These are phyloP conservation scores for Zalerion maritima DNA, from an alignment of 495 filamentous ascomycete genomes.

Conservation along the genomic window DNA sequence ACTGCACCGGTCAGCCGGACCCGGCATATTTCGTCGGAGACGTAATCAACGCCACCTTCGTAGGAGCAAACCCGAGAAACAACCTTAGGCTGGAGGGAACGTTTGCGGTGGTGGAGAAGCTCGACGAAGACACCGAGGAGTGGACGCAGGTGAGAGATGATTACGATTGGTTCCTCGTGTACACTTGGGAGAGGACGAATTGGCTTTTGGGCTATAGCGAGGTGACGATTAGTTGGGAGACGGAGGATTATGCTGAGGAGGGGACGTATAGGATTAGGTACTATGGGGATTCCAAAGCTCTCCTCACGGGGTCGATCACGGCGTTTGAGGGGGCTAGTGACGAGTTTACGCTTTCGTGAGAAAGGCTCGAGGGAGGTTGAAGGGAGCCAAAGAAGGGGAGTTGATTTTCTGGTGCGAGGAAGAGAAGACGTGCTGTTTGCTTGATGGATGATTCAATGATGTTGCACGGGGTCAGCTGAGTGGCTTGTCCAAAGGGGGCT, in stretches of 20 bases:
- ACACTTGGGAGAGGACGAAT: conserved; percentile 68
- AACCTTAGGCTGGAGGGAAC: conserved; percentile 70
- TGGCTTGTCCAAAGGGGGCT: no score
- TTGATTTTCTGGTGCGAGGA: no score
- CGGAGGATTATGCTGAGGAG: conserved; percentile 34
- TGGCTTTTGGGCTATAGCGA: conserved; percentile 57
- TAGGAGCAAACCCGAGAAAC: conserved; percentile 85
- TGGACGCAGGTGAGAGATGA: conserved; percentile 66
- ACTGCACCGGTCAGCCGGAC: conserved; percentile 41
- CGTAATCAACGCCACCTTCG: conserved; percentile 55
- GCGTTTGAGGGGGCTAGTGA: conserved; percentile 60
- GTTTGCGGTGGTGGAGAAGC: conserved; percentile 61
- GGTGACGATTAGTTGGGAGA: conserved; percentile 69
- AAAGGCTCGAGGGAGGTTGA: not conserved
- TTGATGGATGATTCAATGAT: no score
- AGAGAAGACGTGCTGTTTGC: no score
- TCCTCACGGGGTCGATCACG: conserved; percentile 44
- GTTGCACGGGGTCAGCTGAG: no score
- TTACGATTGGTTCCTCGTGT: conserved; percentile 66
- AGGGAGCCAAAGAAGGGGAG: no score
- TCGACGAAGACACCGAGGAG: conserved; percentile 25
- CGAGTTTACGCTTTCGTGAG: conserved; percentile 38
- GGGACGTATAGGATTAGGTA: conserved; percentile 76
- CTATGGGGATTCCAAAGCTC: conserved; percentile 66
- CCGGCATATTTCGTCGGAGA: conserved; percentile 45